phyloP scores from a whole-genome alignment of 495 filamentous ascomycete genomes.

The Trichoderma gamsii region DNA sequence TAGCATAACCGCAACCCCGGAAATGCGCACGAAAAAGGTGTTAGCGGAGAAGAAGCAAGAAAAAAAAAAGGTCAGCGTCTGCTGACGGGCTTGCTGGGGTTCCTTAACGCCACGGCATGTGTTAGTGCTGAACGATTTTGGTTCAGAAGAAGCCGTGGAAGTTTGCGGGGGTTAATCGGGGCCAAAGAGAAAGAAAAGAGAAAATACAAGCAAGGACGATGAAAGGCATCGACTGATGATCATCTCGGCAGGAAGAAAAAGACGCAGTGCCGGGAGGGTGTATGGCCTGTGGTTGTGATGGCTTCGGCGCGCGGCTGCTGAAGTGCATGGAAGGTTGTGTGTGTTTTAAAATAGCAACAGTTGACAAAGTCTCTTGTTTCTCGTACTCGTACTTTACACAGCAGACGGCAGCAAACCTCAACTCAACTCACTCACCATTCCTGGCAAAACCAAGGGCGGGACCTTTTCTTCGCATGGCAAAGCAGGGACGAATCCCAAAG shows the following conservation, averaged over 20 bases:
- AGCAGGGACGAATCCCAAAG: conserved; percentile 8
- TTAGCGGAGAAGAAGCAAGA: neutral
- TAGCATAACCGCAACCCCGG: too few relatives aligned
- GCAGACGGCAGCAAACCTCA: too few relatives aligned
- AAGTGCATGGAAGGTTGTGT: neutral
- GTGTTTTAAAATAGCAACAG: neutral
- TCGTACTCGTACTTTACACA: neutral
- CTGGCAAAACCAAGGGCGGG: neutral
- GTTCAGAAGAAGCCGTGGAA: neutral
- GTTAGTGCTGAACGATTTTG: neutral
- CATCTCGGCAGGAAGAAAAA: too few relatives aligned
- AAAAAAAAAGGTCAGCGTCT: neutral
- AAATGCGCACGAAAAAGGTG: neutral
- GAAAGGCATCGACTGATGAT: neutral
- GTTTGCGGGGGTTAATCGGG: neutral
- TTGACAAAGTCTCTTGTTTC: too few relatives aligned
- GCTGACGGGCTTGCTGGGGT: neutral
- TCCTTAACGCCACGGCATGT: neutral
- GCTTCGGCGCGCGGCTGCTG: conserved; percentile 7
- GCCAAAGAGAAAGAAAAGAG: neutral
- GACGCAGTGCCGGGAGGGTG: too few relatives aligned
- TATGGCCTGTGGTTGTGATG: neutral
- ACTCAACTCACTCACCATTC: neutral
- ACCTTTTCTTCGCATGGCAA: neutral
- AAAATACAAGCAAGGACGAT: neutral